Conservation (phyloP, 345 rosid species). For the Eucalyptus marginata region DNA sequence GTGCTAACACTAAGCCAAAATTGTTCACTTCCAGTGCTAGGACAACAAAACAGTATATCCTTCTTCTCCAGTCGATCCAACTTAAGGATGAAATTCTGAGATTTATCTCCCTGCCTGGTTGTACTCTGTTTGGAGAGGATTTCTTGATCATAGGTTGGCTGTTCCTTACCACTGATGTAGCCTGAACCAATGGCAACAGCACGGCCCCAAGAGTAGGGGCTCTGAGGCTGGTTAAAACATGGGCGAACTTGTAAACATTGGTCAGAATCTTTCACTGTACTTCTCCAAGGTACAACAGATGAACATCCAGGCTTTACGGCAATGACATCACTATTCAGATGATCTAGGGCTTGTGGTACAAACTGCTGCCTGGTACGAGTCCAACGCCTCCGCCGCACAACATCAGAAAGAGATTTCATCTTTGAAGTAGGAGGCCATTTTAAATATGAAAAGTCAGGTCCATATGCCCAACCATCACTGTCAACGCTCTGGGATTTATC, state of each 20-base stretch:
- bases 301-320: conserved; percentile 60
- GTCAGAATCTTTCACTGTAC: conserved; percentile 53
- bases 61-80: conserved; percentile 85
- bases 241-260: conserved; percentile 75
- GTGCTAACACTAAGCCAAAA: conserved; percentile 86
- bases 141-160: conserved; percentile 57
- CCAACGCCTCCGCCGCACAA: conserved; percentile 54
- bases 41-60: conserved; percentile 68
- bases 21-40: conserved; percentile 45
- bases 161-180: conserved; percentile 53
- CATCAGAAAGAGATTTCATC: conserved; percentile 22
- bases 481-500: conserved; percentile 44
- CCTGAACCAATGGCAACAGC: conserved; percentile 46
- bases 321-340: conserved; percentile 5
- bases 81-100: conserved; percentile 36
- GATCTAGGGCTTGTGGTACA: conserved; percentile 1
- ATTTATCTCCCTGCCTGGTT: conserved; percentile 46
- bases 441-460: conserved; percentile 34
- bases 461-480: conserved; percentile 57
- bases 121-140: conserved; percentile 48
- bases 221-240: conserved; percentile 26
- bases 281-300: conserved; percentile 74
- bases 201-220: conserved; percentile 63
- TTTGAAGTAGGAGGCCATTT: conserved; percentile 43
- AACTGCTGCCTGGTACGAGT: conserved; percentile 31